These are phyloP conservation scores for Hymenotorrendiella dingleyae DNA, from an alignment of 2,329 filamentous ascomycete species.

Conservation along the genomic window DNA sequence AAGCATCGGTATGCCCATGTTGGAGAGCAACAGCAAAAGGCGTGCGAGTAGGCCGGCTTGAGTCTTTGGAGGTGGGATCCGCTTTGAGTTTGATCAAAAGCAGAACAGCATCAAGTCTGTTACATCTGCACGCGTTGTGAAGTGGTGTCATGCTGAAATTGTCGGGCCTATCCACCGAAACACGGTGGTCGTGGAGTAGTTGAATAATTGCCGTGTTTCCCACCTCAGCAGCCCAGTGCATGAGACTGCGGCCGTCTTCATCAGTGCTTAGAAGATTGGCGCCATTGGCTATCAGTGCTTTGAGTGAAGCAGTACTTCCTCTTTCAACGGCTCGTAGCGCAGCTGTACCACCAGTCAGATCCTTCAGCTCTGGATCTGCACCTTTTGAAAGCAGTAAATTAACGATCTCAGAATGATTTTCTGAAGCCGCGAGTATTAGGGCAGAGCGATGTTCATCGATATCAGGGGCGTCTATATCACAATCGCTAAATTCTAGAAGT, in stretches of 20 bases:
- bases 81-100: constrained; percentile 9
- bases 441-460: constrained; percentile 6
- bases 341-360: constrained; percentile 6
- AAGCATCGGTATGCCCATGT: constrained; percentile 9
- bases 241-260: constrained; percentile 9
- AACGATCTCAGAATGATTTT: constrained; percentile 6
- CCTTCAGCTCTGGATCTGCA: constrained; percentile 8
- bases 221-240: constrained; percentile 12
- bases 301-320: constrained; percentile 4
- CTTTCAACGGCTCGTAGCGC: constrained; percentile 8
- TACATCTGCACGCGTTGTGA: constrained; percentile 11
- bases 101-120: constrained; percentile 1
- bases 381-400: constrained; percentile 1
- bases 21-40: constrained; percentile 13
- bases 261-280: constrained; percentile 8
- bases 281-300: constrained; percentile 1
- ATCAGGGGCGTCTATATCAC: constrained; percentile 8
- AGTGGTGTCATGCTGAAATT: constrained; percentile 15
- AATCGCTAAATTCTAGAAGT: constrained; percentile 1
- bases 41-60: constrained; percentile 6
- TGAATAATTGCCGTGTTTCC: constrained; percentile 4
- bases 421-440: constrained; percentile 7
- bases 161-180: constrained; percentile 5
- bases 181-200: not conserved
- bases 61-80: constrained; percentile 5